Conservation (phyloP, 2,329 filamentous ascomycete species). For the Thermothelomyces thermophilus region DNA sequence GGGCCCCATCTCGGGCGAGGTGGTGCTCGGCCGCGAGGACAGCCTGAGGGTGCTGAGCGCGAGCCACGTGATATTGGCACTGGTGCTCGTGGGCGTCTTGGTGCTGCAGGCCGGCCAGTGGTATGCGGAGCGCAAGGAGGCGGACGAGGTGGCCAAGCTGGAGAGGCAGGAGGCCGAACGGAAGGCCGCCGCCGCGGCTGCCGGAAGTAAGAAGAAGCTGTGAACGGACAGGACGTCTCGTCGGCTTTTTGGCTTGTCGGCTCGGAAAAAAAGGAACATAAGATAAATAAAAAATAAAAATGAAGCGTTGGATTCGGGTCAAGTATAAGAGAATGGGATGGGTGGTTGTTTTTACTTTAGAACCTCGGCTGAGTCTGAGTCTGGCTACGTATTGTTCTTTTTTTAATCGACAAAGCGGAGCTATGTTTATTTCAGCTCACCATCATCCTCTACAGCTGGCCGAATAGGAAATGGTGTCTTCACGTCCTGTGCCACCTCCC, state of each 20-base stretch:
- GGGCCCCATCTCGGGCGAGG: conserved; percentile 48
- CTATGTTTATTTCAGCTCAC: background rate
- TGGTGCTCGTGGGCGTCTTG: conserved; percentile 85
- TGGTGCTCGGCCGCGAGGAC: conserved; percentile 76
- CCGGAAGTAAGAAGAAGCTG: conserved; percentile 16
- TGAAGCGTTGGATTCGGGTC: background rate
- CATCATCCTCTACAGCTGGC: background rate
- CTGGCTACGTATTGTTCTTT: too few relatives aligned
- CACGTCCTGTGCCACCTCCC: background rate
- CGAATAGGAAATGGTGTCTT: too few relatives aligned
- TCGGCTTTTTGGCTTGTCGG: too few relatives aligned
- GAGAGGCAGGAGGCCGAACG: conserved; percentile 28
- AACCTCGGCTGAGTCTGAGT: too few relatives aligned
- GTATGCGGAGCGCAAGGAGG: conserved; percentile 95
- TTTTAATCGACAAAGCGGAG: background rate
- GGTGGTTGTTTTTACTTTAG: background rate
- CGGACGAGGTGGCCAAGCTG: conserved; percentile 64
- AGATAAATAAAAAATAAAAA: too few relatives aligned
- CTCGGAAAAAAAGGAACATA: too few relatives aligned
- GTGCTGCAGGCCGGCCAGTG: conserved; percentile 94
- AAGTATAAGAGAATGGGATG: background rate
- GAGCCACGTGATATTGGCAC: conserved; percentile 90
- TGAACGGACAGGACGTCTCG: background rate
- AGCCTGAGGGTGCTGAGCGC: conserved; percentile 84
- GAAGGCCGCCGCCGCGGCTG: conserved; percentile 19